phyloP scores from a whole-genome alignment of 139 green algal species.

The Choricystis sp. region DNA sequence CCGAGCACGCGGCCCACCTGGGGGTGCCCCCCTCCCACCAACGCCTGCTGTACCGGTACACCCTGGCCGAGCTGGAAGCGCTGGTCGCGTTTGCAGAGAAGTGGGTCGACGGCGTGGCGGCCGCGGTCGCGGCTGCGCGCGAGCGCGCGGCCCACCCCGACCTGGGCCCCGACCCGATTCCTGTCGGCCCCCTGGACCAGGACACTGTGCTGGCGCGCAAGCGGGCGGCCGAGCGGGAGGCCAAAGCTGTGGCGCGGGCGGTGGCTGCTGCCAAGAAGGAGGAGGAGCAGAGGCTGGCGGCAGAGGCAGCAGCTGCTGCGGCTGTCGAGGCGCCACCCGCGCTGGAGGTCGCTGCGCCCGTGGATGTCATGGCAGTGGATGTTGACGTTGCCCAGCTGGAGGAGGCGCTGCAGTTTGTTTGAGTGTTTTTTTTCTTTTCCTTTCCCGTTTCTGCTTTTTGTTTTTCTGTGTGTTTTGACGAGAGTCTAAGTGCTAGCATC shows the following conservation, averaged over 20 bases:
- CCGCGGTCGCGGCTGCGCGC: constrained; percentile 15
- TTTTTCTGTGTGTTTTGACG: too few species aligned
- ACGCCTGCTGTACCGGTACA: constrained; percentile 42
- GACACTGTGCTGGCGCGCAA: not conserved
- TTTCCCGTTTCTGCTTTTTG: too few species aligned
- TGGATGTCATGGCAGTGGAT: too few species aligned
- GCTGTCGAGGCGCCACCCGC: too few species aligned
- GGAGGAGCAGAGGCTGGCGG: not conserved
- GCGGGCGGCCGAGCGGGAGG: too few species aligned
- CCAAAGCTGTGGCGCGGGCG: too few species aligned
- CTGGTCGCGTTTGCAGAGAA: constrained; percentile 12
- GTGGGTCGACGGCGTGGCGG: constrained; percentile 4
- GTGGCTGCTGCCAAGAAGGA: too few species aligned
- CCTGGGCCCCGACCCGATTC: not conserved
- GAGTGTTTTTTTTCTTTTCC: too few species aligned
- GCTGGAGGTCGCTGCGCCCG: too few species aligned
- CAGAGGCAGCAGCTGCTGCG: not conserved
- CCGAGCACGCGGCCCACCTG: constrained; percentile 39
- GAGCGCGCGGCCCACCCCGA: not conserved
- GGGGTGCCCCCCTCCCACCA: constrained; percentile 9
- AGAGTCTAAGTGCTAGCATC: too few species aligned
- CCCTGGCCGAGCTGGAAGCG: constrained; percentile 18
- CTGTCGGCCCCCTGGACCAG: not conserved
- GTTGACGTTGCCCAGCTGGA: too few species aligned
- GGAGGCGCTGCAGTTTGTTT: too few species aligned